phyloP scores from a whole-genome alignment of 805 yeast species.

The Grigorovia jiainica region DNA sequence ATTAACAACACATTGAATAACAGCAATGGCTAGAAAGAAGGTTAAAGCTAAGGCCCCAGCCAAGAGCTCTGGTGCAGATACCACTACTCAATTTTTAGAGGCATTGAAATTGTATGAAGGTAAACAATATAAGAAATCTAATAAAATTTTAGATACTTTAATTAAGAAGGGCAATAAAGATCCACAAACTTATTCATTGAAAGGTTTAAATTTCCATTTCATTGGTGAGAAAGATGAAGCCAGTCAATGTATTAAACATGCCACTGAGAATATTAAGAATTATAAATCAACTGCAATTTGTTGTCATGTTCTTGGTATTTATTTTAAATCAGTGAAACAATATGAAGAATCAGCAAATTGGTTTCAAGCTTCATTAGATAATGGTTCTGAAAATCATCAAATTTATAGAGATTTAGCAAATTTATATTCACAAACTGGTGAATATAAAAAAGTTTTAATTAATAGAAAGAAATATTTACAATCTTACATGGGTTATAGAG shows the following conservation, averaged over 20 bases:
- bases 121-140: constrained; percentile 79
- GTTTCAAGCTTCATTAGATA: constrained; percentile 63
- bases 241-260: constrained; percentile 48
- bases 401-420: constrained; percentile 75
- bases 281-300: constrained; percentile 50
- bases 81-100: constrained; percentile 55
- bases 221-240: constrained; percentile 57
- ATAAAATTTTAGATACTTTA: constrained; percentile 64
- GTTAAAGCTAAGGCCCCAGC: constrained; percentile 9
- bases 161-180: constrained; percentile 68
- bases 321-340: constrained; percentile 58
- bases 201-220: constrained; percentile 60
- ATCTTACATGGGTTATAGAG: constrained; percentile 69
- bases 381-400: constrained; percentile 69
- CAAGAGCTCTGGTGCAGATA: constrained; percentile 17
- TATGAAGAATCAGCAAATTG: constrained; percentile 72
- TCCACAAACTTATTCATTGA: constrained; percentile 75
- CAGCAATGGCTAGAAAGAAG: background rate
- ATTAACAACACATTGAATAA: background rate
- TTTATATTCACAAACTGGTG: constrained; percentile 72
- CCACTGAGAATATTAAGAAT: constrained; percentile 45
- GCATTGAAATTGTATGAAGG: constrained; percentile 77
- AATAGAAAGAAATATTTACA: constrained; percentile 65
- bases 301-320: constrained; percentile 79
- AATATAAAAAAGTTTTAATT: constrained; percentile 49